Evolutionary conservation across 192 early-diverging fungal genomes (phyloP), one percentile per base, ranked within the genome.

Genomic region (Entomortierella chlamydospora): DNA sequence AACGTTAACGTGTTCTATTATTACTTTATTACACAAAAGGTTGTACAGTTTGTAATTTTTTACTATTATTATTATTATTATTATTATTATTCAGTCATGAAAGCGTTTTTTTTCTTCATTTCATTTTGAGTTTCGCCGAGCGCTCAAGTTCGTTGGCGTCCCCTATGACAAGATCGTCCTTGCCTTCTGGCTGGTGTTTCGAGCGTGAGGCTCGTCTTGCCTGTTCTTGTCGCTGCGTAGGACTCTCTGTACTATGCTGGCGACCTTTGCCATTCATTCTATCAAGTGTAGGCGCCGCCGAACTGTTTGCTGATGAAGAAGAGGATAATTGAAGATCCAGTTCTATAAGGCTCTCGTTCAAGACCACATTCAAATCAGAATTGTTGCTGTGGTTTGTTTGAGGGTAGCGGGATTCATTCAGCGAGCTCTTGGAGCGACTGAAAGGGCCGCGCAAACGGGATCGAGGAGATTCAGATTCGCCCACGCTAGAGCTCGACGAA

Each of bases 311-410:
- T 10, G 29, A 57, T 1, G 66, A 43, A 4, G 57, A 59, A 17
- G 63, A 53, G 1, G 73, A 64, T 26, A 78, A 49, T 20, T 78
- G 66, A n/a, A 34, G 59, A 28, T 76, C 73, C 37, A 78, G 42
- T 22, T 78, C 73, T n/a, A 69, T 18, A 43, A 78, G 61, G 20
- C 73, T 78, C 13, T 70, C 67, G 41, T 78, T 78, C 33, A 68
- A 37, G 20, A 67, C 42, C 57, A 74, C 37, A 41, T 74, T 67
- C 39, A 74, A 31, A n/a, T 74, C 72, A n/a, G 64, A 61, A 26
- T 62, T 51, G 43, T 56, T 62, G 17, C 23, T 56, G 39, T 67
- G 69, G 1, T 56, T 47, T 30, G 69, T 49, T 33, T 43, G 42
- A 20, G 22, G 52, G 15, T 13, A 7, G 6, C 17, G 49, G 9